These are phyloP conservation scores for Alternaria viburni DNA, from an alignment of 2,329 filamentous ascomycete species.

Conservation along the genomic window DNA sequence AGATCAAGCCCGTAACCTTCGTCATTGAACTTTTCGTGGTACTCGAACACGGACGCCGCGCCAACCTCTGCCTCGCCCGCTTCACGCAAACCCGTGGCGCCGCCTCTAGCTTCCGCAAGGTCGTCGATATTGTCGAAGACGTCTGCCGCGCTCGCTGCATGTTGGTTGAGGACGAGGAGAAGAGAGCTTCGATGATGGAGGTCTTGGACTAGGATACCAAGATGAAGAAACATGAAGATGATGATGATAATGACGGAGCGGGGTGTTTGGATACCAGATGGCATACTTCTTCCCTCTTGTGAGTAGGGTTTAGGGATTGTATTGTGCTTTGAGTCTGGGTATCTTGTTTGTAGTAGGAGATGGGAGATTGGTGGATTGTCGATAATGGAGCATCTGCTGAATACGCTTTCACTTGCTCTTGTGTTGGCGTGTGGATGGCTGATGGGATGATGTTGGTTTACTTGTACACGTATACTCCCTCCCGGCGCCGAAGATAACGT, in stretches of 20 bases:
- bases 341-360: not conserved
- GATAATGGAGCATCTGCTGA: not conserved
- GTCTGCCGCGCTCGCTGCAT: conserved; percentile 70
- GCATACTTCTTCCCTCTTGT: conserved; percentile 7
- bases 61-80: conserved; percentile 78
- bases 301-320: not conserved
- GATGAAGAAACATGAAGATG: not conserved
- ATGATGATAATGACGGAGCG: not conserved
- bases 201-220: conserved; percentile 39
- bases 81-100: conserved; percentile 93
- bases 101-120: conserved; percentile 83
- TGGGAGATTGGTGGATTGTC: not conserved
- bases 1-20: conserved; percentile 87
- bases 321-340: not conserved
- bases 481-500: not conserved
- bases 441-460: not conserved
- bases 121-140: conserved; percentile 76
- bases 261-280: conserved; percentile 14
- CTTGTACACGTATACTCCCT: not conserved
- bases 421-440: not conserved
- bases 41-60: conserved; percentile 80
- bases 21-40: conserved; percentile 87
- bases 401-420: not conserved
- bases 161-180: conserved; percentile 66
- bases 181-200: conserved; percentile 53